These are phyloP conservation scores for Gracilaria domingensis DNA, from an alignment of 23 red algal species.

Conservation along the genomic window DNA sequence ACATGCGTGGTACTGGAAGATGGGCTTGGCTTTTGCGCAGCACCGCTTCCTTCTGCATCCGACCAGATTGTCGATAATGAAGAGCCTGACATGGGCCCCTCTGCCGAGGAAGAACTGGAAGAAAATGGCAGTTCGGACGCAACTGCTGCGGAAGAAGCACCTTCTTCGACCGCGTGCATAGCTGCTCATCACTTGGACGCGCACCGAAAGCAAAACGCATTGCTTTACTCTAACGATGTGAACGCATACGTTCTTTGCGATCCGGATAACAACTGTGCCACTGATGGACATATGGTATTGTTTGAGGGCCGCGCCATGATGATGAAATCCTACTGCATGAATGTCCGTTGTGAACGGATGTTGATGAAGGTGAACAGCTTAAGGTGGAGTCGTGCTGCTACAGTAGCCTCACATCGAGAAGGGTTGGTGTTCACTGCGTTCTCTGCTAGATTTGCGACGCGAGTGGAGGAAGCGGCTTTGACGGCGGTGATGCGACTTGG, in stretches of 20 bases:
- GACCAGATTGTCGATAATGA: neutral
- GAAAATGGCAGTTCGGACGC: neutral
- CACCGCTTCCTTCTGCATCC: neutral
- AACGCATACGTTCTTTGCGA: slow-evolving; percentile 35
- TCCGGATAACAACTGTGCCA: slow-evolving; percentile 48
- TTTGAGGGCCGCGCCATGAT: slow-evolving; percentile 39
- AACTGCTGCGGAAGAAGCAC: neutral
- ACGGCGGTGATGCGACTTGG: too few species aligned
- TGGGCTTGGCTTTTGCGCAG: neutral
- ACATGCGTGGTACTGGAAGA: neutral
- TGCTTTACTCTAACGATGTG: neutral
- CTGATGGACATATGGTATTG: slow-evolving; percentile 39
- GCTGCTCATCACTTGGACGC: slow-evolving; percentile 19
- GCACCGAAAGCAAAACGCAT: neutral
- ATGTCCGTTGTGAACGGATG: neutral
- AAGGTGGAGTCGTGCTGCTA: neutral
- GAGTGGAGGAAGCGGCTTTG: too few species aligned
- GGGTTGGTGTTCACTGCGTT: too few species aligned
- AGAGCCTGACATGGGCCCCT: neutral
- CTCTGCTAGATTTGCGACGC: too few species aligned
- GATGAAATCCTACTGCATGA: slow-evolving; percentile 41
- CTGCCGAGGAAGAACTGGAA: neutral
- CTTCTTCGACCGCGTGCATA: neutral
- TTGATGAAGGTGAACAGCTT: neutral
- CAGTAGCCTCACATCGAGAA: neutral